Base-by-base conservation (phyloP, 768 basidiomycete species). In the Gloeophyllum trabeum region DNA sequence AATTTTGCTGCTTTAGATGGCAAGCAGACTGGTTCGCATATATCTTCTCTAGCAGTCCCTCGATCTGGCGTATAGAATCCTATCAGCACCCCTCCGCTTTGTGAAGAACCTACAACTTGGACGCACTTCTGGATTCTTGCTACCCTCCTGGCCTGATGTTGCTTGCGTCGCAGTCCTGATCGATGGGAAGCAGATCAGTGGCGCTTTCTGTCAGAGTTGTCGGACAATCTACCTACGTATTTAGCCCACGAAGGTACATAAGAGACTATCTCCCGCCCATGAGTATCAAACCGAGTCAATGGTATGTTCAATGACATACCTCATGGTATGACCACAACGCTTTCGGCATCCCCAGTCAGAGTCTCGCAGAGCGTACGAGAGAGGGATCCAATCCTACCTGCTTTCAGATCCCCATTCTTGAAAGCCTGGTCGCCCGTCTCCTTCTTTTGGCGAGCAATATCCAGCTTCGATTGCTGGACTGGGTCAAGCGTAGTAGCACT, bases 21-120 rank as follows among this genome's bases (percentile, higher is more conserved):
- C 85, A 87, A 4, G 84, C 85, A 2, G 80, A 75, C 81, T 86
- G 83, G 43, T 91, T 91, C 3, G 83, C 75, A 48, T 90, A 85
- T 36, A 89, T 76, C 63, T 83, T 90, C 60, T 85, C 85, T 16
- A 86, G 58, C 28, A 88, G 67, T 6, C 77, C 65, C 55, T 90
- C 88, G 16, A 77, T 69, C 87, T 90, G 38, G 14, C 22, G 10
- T 13, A 32, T 32, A n/a, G n/a, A n/a, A n/a, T n/a, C n/a, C n/a
- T n/a, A n/a, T n/a, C n/a, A n/a, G n/a, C n/a, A n/a, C n/a, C n/a
- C n/a, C n/a, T n/a, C n/a, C n/a, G n/a, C n/a, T n/a, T n/a, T n/a
- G n/a, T n/a, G n/a, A n/a, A n/a, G n/a, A n/a, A n/a, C n/a, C n/a
- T n/a, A n/a, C n/a, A n/a, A n/a, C n/a, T n/a, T n/a, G n/a, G n/a